phyloP scores from a whole-genome alignment of 1,284 basidiomycete genomes.

The Moniliophthora roreri region DNA sequence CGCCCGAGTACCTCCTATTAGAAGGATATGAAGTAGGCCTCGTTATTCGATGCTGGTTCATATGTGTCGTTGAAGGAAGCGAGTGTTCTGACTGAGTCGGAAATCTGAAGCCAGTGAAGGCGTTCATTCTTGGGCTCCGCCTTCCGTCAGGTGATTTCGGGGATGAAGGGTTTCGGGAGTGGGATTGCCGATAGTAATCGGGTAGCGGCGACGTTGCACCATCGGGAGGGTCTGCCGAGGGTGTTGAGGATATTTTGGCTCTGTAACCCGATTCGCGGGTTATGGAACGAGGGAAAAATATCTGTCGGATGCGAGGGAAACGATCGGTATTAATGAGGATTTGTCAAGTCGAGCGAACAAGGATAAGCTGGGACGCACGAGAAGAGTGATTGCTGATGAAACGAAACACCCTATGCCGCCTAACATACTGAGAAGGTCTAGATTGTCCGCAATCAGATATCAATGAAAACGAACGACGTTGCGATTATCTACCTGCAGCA shows the following conservation, averaged over 20 bases:
- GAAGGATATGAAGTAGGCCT: slow-evolving; percentile 14
- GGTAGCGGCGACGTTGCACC: slow-evolving; percentile 24
- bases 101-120: slow-evolving; percentile 14
- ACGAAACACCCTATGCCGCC: slow-evolving; percentile 71
- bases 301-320: slow-evolving; percentile 32
- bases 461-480: slow-evolving; percentile 39
- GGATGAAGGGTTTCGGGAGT: slow-evolving; percentile 18
- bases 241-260: slow-evolving; percentile 30
- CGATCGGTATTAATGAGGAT: not conserved
- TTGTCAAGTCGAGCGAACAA: not conserved
- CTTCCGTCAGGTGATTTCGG: slow-evolving; percentile 15
- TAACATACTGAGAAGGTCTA: slow-evolving; percentile 67
- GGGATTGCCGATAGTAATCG: slow-evolving; percentile 22
- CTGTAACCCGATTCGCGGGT: slow-evolving; percentile 60
- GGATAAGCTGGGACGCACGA: slow-evolving; percentile 42
- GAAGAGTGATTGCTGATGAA: slow-evolving; percentile 71
- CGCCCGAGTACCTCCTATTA: slow-evolving; percentile 19
- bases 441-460: slow-evolving; percentile 7
- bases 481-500: slow-evolving; percentile 18
- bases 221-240: slow-evolving; percentile 23
- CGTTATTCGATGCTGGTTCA: not conserved
- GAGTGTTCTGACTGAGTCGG: slow-evolving; percentile 7
- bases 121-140: slow-evolving; percentile 8
- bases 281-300: slow-evolving; percentile 76
- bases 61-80: slow-evolving; percentile 7